Conservation (phyloP, 2,329 filamentous ascomycete genomes). For the Phyllosticta citribraziliensis region DNA sequence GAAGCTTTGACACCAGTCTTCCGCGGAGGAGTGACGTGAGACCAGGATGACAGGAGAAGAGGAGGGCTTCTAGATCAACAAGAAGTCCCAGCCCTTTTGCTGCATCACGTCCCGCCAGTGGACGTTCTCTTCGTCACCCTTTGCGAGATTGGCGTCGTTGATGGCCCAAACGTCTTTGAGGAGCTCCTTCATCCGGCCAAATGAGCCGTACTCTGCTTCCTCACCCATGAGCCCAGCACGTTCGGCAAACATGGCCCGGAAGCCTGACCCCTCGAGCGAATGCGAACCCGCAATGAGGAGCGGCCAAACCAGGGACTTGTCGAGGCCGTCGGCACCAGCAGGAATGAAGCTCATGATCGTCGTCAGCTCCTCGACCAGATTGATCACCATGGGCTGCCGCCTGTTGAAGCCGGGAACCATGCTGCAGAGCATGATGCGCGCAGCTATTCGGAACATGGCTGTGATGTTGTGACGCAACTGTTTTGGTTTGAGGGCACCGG, state of each 20-base stretch:
- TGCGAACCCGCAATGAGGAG: constrained; percentile 78
- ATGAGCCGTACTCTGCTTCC: constrained; percentile 68
- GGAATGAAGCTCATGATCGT: constrained; percentile 74
- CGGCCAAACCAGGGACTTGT: constrained; percentile 87
- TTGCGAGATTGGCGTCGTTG: constrained; percentile 52
- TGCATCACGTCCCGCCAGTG: constrained; percentile 95
- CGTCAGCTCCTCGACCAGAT: constrained; percentile 68
- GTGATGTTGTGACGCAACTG: constrained; percentile 85
- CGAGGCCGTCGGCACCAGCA: constrained; percentile 69
- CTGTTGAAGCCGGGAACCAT: constrained; percentile 82
- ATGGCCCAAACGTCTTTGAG: constrained; percentile 73
- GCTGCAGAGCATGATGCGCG: constrained; percentile 93
- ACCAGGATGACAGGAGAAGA: constrained; percentile 23
- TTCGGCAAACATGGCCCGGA: constrained; percentile 69
- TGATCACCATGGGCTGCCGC: constrained; percentile 60
- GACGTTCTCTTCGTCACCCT: constrained; percentile 53
- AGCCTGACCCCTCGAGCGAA: constrained; percentile 60
- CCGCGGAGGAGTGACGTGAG: constrained; percentile 14
- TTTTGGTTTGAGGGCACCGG: constrained; percentile 68
- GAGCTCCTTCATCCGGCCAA: constrained; percentile 70
- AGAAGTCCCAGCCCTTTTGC: constrained; percentile 82
- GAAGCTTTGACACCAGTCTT: not conserved
- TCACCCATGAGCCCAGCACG: constrained; percentile 68
- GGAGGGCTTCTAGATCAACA: constrained; percentile 58
- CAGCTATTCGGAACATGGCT: constrained; percentile 79